Evolutionary conservation across 441 rosid species (phyloP).

Genomic region (Pelargonium citronellum): DNA sequence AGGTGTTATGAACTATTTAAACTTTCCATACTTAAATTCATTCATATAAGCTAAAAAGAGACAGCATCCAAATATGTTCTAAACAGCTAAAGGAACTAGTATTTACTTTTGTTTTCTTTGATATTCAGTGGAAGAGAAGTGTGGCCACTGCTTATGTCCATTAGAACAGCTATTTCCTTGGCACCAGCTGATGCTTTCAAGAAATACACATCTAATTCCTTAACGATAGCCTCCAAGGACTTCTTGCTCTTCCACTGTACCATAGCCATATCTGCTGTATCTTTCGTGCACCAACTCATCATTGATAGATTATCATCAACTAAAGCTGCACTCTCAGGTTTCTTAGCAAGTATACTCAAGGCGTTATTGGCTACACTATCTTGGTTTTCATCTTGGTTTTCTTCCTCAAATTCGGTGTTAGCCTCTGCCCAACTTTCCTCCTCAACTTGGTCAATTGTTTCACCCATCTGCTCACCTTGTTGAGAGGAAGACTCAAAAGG

Average conservation of each 20-base stretch:
- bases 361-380: slow-evolving; percentile 27
- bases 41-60: not conserved
- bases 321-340: slow-evolving; percentile 36
- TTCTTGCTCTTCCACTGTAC: slow-evolving; percentile 43
- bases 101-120: slow-evolving; percentile 60
- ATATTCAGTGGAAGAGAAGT: slow-evolving; percentile 41
- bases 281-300: slow-evolving; percentile 52
- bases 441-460: slow-evolving; percentile 36
- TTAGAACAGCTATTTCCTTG: slow-evolving; percentile 65
- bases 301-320: slow-evolving; percentile 51
- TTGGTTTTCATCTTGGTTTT: slow-evolving; percentile 23
- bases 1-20: not conserved
- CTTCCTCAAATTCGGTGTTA: slow-evolving; percentile 65
- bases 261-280: slow-evolving; percentile 34
- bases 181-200: slow-evolving; percentile 71
- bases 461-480: slow-evolving; percentile 25
- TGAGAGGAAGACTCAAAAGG: slow-evolving; percentile 36
- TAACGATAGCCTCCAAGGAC: slow-evolving; percentile 62
- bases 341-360: slow-evolving; percentile 31
- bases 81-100: slow-evolving; percentile 14
- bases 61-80: not conserved
- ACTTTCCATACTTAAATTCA: not conserved
- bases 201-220: slow-evolving; percentile 82
- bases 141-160: slow-evolving; percentile 53
- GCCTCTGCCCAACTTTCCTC: slow-evolving; percentile 77